Percentiles rank a stretch among this genome's conserved stretches.
Conservation (phyloP, 2,329 filamentous ascomycete genomes). For the Microdochium trichocladiopsis region DNA sequence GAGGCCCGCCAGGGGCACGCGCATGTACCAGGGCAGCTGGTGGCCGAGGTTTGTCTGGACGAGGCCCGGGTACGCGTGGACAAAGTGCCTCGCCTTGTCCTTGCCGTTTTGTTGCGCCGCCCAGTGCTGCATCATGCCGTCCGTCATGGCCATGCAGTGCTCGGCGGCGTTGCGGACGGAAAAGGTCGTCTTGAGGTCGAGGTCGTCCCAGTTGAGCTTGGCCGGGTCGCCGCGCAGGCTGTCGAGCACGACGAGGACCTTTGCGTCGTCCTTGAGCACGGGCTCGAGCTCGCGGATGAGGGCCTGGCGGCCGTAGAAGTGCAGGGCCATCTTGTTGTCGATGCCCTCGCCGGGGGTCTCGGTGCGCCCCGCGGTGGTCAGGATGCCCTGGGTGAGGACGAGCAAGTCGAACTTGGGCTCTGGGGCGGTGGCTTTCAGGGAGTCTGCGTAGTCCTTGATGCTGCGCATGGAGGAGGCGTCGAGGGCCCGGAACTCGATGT, state of each 20-base stretch:
- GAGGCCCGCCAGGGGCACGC: constrained; percentile 9
- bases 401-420: constrained; percentile 26
- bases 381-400: constrained; percentile 29
- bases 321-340: constrained; percentile 35
- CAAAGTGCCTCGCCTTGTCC: constrained; percentile 18
- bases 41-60: constrained; percentile 24
- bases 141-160: constrained; percentile 31
- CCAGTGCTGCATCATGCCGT: constrained; percentile 26
- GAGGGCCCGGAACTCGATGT: constrained; percentile 22
- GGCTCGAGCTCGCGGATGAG: constrained; percentile 33
- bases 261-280: constrained; percentile 23
- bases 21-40: constrained; percentile 22
- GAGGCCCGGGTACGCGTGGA: constrained; percentile 31
- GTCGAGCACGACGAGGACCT: constrained; percentile 30
- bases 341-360: constrained; percentile 34
- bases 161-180: constrained; percentile 21
- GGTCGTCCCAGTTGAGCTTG: constrained; percentile 28
- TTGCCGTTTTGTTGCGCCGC: constrained; percentile 17
- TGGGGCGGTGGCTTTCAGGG: constrained; percentile 11
- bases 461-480: constrained; percentile 24
- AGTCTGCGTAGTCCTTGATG: constrained; percentile 24
- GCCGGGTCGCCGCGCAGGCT: constrained; percentile 18
- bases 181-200: constrained; percentile 27
- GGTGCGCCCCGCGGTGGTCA: constrained; percentile 23
- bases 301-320: constrained; percentile 36